Evolutionary conservation across 164 flowering plant genomes (phyloP).

Genomic region (Vitis cinerea): DNA sequence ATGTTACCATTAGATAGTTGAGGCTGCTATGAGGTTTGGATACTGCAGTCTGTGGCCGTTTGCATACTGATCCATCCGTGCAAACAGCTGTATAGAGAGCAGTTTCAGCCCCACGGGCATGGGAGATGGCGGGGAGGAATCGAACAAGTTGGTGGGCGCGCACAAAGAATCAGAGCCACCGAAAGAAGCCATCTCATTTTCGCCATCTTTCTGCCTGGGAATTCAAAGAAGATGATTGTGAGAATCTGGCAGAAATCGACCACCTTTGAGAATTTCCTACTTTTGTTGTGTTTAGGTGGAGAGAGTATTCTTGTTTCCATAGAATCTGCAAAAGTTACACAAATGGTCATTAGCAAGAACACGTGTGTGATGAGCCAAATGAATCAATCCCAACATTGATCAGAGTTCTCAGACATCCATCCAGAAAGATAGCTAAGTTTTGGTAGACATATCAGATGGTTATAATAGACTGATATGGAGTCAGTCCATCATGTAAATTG

Average conservation of each 20-base stretch:
- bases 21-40: too few relatives aligned
- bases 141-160: constrained; percentile 29
- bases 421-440: neutral
- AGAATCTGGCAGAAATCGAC: constrained; percentile 33
- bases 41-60: too few relatives aligned
- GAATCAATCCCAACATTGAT: neutral
- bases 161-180: constrained; percentile 30
- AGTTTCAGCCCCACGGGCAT: too few relatives aligned
- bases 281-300: constrained; percentile 10
- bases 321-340: constrained; percentile 13
- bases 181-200: constrained; percentile 31
- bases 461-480: too few relatives aligned
- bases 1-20: neutral
- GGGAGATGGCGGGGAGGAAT: constrained; percentile 22
- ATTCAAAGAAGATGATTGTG: constrained; percentile 24
- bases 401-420: neutral
- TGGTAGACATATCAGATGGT: constrained; percentile 5
- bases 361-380: neutral
- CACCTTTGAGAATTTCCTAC: constrained; percentile 5
- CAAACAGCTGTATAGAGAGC: too few relatives aligned
- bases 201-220: constrained; percentile 18
- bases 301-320: constrained; percentile 5
- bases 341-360: constrained; percentile 8
- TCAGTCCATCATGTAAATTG: too few relatives aligned
- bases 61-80: too few relatives aligned